Evolutionary conservation across 2,329 filamentous ascomycete genomes (phyloP), one percentile per base, ranked within the genome.

Genomic region (Aureobasidium lini): DNA sequence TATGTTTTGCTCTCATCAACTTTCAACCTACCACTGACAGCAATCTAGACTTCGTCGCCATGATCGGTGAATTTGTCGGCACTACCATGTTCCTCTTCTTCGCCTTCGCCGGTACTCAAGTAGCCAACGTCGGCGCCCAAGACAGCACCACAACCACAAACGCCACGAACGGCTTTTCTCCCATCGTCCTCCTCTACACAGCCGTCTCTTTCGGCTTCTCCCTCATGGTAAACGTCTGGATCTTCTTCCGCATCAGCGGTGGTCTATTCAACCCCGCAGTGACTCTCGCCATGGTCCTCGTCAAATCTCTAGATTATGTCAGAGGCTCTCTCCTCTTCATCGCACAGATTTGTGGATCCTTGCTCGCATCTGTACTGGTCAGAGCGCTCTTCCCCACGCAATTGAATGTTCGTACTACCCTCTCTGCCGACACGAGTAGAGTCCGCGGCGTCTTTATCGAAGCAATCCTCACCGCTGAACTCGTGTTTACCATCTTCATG

Each of bases 401-500:
- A 2, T 68, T 85, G 16, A 74, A 76, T 6, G 83, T 85, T 5
- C 73, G 73, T 50, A 87, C 84, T n/a, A 73, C 75, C 4, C 76
- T 88, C 2, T 76, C 76, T 1, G 74, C 75, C 10, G 79, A 78
- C 11, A 75, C 80, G 4, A 81, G 73, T 60, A 73, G 78, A 9
- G 75, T 75, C 0, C 84, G 83, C 61, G 85, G 85, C 6, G 73
- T 88, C 42, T 86, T 88, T 67, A 79, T 88, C 49, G 85, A 88
- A 70, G 80, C 85, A 74, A 84, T 87, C 65, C 75, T 87, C 39
- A 88, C 85, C 0, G 75, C 82, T 0, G 78, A 86, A 67, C 75
- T 88, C 9, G 79, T 87, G 7, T 76, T 88, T 57, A 81, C 84
- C 2, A 82, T 88, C 32, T 82, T 85, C 69, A 86, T 89, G 81